phyloP scores from a whole-genome alignment of 1,284 basidiomycete genomes.

The Heterobasidion annosum region DNA sequence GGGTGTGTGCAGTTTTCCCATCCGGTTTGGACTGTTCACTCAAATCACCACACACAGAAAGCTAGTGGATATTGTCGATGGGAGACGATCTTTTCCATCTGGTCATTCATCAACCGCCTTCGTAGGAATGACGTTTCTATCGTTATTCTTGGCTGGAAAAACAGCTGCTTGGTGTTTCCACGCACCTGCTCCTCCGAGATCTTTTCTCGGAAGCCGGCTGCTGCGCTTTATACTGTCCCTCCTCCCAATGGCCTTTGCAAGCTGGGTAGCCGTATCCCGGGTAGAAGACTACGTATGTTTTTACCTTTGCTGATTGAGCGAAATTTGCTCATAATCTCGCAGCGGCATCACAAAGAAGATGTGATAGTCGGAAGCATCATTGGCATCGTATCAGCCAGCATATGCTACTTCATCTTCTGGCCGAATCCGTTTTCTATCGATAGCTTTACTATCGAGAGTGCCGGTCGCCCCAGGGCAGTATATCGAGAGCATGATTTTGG shows the following conservation, averaged over 20 bases:
- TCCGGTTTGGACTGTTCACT: not conserved
- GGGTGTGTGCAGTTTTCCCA: constrained; percentile 28
- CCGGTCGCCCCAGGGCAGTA: constrained; percentile 30
- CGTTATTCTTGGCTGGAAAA: constrained; percentile 55
- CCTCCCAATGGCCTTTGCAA: constrained; percentile 43
- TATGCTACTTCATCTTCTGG: constrained; percentile 55
- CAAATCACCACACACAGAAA: constrained; percentile 21
- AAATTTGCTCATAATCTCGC: constrained; percentile 2
- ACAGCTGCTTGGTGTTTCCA: constrained; percentile 50
- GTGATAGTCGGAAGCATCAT: constrained; percentile 53
- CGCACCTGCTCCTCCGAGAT: constrained; percentile 25
- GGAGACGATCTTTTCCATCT: constrained; percentile 55
- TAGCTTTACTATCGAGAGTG: constrained; percentile 18
- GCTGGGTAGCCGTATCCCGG: constrained; percentile 53
- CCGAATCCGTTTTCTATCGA: constrained; percentile 42
- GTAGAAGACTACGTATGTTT: constrained; percentile 55
- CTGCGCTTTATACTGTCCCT: constrained; percentile 39
- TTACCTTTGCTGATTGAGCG: not conserved
- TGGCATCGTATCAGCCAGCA: constrained; percentile 38
- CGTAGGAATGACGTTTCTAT: constrained; percentile 54
- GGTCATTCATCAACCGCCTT: constrained; percentile 64
- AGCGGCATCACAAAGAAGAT: constrained; percentile 65
- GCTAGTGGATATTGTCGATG: constrained; percentile 32
- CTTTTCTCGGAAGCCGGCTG: constrained; percentile 38
- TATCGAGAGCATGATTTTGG: constrained; percentile 20